phyloP scores from a whole-genome alignment of 2,329 filamentous ascomycete genomes.

The Escovopsis sp. region DNA sequence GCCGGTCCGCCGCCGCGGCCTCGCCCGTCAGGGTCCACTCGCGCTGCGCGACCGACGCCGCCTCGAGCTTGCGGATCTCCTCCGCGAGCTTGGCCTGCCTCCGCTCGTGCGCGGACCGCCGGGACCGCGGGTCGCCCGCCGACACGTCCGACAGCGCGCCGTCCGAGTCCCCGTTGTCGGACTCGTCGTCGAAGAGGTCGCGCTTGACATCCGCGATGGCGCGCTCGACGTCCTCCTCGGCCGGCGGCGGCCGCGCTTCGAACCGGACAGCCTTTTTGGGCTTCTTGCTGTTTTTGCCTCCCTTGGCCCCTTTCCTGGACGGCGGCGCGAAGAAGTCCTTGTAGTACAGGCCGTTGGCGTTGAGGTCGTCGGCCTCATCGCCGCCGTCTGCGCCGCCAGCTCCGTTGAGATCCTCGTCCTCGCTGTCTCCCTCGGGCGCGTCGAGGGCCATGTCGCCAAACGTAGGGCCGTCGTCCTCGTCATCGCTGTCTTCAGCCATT shows the following conservation, averaged over 20 bases:
- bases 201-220: conserved; percentile 78
- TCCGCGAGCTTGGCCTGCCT: conserved; percentile 72
- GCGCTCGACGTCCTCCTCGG: conserved; percentile 56
- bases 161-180: conserved; percentile 48
- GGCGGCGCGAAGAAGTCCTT: conserved; percentile 90
- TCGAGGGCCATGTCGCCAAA: conserved; percentile 68
- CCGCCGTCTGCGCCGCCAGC: conserved; percentile 23
- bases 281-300: conserved; percentile 40
- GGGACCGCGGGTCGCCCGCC: conserved; percentile 53
- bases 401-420: conserved; percentile 38
- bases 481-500: conserved; percentile 31
- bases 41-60: conserved; percentile 74
- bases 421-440: conserved; percentile 52
- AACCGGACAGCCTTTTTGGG: conserved; percentile 25
- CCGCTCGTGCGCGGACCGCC: conserved; percentile 72
- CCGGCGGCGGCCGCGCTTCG: conserved; percentile 27
- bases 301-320: conserved; percentile 48
- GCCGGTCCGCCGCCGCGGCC: conserved; percentile 65
- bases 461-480: conserved; percentile 60
- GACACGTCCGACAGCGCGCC: conserved; percentile 51
- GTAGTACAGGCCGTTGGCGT: conserved; percentile 83
- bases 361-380: conserved; percentile 43
- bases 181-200: conserved; percentile 74
- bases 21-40: conserved; percentile 87
- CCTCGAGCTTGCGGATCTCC: conserved; percentile 83